These are phyloP conservation scores for Paramecium pentaurelia DNA, from an alignment of 73 alveolate genomes.

Conservation along the genomic window DNA sequence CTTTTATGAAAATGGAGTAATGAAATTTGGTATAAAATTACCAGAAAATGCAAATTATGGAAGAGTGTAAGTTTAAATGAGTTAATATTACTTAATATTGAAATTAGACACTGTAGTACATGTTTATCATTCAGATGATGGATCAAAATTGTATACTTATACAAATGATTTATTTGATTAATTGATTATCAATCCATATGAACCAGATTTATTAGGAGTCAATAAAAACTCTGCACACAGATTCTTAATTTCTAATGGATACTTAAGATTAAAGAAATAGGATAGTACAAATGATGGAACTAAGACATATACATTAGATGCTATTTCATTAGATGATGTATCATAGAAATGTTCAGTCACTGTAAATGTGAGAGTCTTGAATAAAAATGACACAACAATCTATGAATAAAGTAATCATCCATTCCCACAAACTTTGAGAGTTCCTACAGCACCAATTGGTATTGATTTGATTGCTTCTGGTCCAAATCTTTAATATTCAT, in stretches of 20 bases:
- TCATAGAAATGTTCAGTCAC: neutral
- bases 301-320: neutral
- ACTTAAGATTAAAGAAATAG: neutral
- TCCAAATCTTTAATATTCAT: constrained; percentile 1
- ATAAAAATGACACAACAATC: neutral
- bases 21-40: neutral
- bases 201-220: constrained; percentile 17
- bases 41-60: neutral
- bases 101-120: neutral
- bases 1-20: neutral
- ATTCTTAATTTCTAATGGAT: neutral
- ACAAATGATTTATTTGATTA: neutral
- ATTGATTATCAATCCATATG: constrained; percentile 32
- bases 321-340: neutral
- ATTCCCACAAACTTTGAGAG: neutral
- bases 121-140: neutral
- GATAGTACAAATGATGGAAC: neutral
- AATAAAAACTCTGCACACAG: neutral
- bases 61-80: neutral
- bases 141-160: neutral
- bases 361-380: neutral
- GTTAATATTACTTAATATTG: neutral
- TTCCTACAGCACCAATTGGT: neutral
- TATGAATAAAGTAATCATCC: neutral
- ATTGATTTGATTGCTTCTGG: constrained; percentile 34